Base-by-base conservation (phyloP, 768 basidiomycete genomes). In the Mycena maculata region DNA sequence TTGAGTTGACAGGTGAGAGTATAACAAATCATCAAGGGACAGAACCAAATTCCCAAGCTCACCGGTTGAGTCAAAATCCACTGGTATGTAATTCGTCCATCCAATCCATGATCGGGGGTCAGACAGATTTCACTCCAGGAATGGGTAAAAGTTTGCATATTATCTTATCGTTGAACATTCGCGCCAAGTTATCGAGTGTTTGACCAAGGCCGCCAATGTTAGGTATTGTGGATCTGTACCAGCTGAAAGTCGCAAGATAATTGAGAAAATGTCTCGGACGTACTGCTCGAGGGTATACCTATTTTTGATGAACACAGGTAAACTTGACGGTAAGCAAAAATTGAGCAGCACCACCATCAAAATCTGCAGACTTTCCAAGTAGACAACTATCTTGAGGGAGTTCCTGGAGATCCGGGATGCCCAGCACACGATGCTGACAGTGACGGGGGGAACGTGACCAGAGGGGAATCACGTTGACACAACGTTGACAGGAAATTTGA, bases 211-310 rank as follows among this genome's bases (percentile, higher is more conserved):
- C 71, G 18, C 69, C 68, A 22, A 78, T 72, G 22, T 74, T 74
- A 54, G n/a, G 73, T 76, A 62, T 77, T 77, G 65, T 76, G 73
- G n/a, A 76, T 63, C 76, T 77, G 50, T n/a, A 57, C 10, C 2
- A 57, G 55, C 44, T 18, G 39, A 25, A 31, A 59, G 20, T 18
- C 28, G 22, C 13, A 27, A 47, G 33, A 27, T n/a, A 3, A 49
- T 25, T 30, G 23, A 36, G 10, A 27, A 27, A 39, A n/a, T 31
- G 33, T 28, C 15, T 16, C 31, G n/a, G 12, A 60, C 62, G 57
- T 58, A 78, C 77, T 58, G 30, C 56, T 42, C 75, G 69, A 33
- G 77, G 77, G 71, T n/a, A n/a, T 77, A 76, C 76, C 76, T 76
- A 61, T 61, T 61, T 61, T 39, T 45, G 42, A 45, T 45, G 42